Evolutionary conservation across 345 rosid species (phyloP), one percentile per base, ranked within the genome.

Genomic region (Citrus sinensis): DNA sequence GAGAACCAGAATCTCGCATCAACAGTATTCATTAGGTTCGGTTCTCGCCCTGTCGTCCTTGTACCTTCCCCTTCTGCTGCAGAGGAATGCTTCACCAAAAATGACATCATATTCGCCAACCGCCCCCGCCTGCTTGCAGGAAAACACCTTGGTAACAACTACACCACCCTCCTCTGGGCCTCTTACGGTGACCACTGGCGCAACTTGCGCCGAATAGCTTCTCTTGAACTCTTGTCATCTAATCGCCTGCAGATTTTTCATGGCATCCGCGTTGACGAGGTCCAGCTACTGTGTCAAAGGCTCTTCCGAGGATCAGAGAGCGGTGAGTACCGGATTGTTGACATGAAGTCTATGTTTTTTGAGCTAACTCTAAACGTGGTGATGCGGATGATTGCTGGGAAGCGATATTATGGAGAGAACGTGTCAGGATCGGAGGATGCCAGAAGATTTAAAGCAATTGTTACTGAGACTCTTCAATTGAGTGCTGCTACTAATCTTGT

Each of bases 331-430:
- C 71, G 11, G 71, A 9, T 35, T 7, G 73, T 73, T 22, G 76
- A 78, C 30, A 61, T 74, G 68, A 80, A 46, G 30, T 29, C 82
- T 10, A 30, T 27, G 22, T 32, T 77, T 25, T 56, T 71, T 22
- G 83, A 76, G 68, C 64, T 85, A 39, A 79, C 85, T 16, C 70
- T 87, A 1, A 84, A 85, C 39, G 79, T 82, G 22, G 70, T 86
- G 75, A 80, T 83, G 58, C 82, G 84, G 75, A 83, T 85, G 86
- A 82, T 85, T 67, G 80, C 84, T 20, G 86, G 88, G 63, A 81
- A 79, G 70, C 72, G 85, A 11, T 84, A 80, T 76, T 80, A 75
- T 59, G 85, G 83, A 40, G 86, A 81, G 13, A 42, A 74, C 5
- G 8, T 49, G 6, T 6, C 27, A 7, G 78, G 54, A 8, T 19